A percentile compares a stretch with the other conserved stretches of the same genome.
phyloP scores from a whole-genome alignment of 495 filamentous ascomycete genomes.

The Tuber melanosporum region DNA sequence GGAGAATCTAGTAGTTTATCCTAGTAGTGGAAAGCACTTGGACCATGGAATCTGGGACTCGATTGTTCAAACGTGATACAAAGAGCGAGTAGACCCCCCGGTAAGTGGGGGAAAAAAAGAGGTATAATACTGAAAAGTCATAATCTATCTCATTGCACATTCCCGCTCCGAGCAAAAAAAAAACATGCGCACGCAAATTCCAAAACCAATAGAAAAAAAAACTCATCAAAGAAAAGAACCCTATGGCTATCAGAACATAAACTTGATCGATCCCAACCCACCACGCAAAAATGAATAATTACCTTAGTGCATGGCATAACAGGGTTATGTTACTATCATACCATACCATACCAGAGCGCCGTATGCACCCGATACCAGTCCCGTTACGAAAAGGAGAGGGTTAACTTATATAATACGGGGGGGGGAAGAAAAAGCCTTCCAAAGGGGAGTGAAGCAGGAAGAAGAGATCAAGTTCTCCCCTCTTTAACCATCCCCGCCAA shows the following conservation, averaged over 20 bases:
- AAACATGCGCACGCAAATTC: not conserved
- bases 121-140: not conserved
- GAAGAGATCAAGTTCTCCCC: slow-evolving; percentile 22
- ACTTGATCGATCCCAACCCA: not conserved
- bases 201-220: not conserved
- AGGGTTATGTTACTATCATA: not conserved
- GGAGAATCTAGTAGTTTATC: not conserved
- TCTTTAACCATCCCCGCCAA: slow-evolving; percentile 49
- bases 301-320: not conserved
- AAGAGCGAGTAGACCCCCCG: not conserved
- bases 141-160: not conserved
- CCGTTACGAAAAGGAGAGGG: not conserved
- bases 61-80: not conserved
- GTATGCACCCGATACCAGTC: not conserved
- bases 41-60: not conserved
- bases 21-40: not conserved
- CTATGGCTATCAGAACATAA: not conserved
- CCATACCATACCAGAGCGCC: not conserved
- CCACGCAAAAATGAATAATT: not conserved
- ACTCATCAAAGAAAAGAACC: not conserved
- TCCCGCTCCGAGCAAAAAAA: not conserved
- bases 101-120: not conserved
- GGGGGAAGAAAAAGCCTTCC: not conserved
- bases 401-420: not conserved
- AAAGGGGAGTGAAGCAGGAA: too few relatives aligned